Evolutionary conservation across 2,329 filamentous ascomycete genomes (phyloP).

Genomic region (Neophaeococcomyces aloes): DNA sequence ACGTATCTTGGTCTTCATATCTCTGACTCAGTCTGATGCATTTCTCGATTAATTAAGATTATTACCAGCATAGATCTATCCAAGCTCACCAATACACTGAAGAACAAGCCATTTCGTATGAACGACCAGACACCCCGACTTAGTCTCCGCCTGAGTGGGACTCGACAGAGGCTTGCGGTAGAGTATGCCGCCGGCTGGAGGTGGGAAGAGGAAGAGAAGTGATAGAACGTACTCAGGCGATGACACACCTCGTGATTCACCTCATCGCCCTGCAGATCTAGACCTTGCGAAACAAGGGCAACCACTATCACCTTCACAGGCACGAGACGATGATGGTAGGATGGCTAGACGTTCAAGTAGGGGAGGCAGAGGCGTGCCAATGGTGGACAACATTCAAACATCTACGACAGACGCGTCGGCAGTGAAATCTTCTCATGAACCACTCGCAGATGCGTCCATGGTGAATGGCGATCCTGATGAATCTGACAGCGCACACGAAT

Average conservation of each 20-base stretch:
- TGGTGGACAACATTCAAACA: not conserved
- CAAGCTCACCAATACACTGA: not conserved
- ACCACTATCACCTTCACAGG: slow-evolving; percentile 26
- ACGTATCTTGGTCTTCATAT: too few species aligned
- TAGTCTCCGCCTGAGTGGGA: not conserved
- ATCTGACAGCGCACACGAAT: slow-evolving; percentile 13
- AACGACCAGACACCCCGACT: not conserved
- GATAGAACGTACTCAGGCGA: slow-evolving; percentile 37
- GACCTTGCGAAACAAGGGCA: slow-evolving; percentile 45
- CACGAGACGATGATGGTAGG: slow-evolving; percentile 30
- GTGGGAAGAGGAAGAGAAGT: slow-evolving; percentile 46
- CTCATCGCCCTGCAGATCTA: slow-evolving; percentile 37
- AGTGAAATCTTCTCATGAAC: slow-evolving; percentile 1
- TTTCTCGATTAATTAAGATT: too few species aligned
- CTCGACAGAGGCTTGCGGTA: slow-evolving; percentile 3
- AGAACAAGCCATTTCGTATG: slow-evolving; percentile 2
- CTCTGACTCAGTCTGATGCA: too few species aligned
- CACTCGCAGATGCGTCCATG: slow-evolving; percentile 24
- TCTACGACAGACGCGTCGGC: slow-evolving; percentile 14
- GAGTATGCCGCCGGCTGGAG: slow-evolving; percentile 41
- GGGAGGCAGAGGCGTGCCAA: slow-evolving; percentile 15
- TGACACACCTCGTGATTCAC: slow-evolving; percentile 33
- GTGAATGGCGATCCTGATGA: slow-evolving; percentile 10
- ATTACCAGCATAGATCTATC: too few species aligned
- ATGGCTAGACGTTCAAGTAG: slow-evolving; percentile 30